Base-by-base conservation (phyloP, 148 eudicot genomes). In the Dysphania ambrosioides region DNA sequence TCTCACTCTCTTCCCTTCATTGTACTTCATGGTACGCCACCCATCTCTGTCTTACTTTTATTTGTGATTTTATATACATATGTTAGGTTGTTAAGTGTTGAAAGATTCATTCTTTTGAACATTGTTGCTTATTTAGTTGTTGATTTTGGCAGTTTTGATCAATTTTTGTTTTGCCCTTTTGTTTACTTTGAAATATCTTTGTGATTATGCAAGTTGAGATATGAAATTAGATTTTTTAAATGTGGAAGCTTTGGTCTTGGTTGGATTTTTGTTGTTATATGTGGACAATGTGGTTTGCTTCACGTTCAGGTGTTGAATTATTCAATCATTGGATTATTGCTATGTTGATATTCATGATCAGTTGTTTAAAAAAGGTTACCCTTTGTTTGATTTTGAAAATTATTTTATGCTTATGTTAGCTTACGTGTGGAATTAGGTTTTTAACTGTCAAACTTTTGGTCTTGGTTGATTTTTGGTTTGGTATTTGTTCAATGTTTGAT, bases 1-100 rank as follows among this genome's bases (percentile, higher is more conserved):
- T 79, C 77, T 63, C 71, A 60, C 38, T 67, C 68, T 42, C 63
- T 79, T 56, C 79, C 71, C n/a, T 76, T 79, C 64, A 56, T 79
- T 53, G 71, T 79, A 51, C 69, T 79, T 59, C 82, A 79, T 53
- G 82, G 82, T 79, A 79, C 18, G 42, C 35, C 3, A 10, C 40
- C 56, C 56, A 31, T 19, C 47, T 35, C 55, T 72, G 15, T 70
- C 65, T 36, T 66, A 2, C 23, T 40, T 60, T 29, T 38, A 11
- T 42, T 55, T 4, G 0, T 44, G 18, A 30, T 49, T 30, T 18
- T 23, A 35, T 29, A 47, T 26, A 8, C 27, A 18, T 44, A 44
- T 6, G 26, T n/a, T 5, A 40, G 47, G 58, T 0, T 32, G 5
- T 62, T 2, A 58, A 13, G 8, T 26, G 31, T 26, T 58, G 30